Evolutionary conservation across 305 asterid species (phyloP), one percentile per base, ranked within the genome.

Genomic region (Fraxinus albicans): DNA sequence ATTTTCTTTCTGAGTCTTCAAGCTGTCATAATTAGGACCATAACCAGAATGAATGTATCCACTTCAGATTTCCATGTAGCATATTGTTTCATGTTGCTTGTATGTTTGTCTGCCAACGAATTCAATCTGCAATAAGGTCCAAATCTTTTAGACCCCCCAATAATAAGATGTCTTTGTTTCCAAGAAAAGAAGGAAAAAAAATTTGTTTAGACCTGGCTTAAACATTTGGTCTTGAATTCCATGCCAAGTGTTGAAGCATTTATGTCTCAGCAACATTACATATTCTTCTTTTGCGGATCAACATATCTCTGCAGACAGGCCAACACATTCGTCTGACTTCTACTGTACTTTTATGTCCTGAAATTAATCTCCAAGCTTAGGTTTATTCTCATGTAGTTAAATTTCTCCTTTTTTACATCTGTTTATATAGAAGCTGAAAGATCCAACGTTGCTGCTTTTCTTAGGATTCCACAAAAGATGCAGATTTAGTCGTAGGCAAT

Each of bases 391-490:
- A 27, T 55, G 60, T 19, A 7, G 34, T 76, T 34, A n/a, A 35
- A 8, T 60, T 36, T 81, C 15, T 47, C 75, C 73, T 29, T 55
- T 73, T 4, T 55, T 82, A 69, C 75, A 15, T 74, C 76, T 63
- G 9, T 79, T 31, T 80, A 29, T 12, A 63, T 79, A 31, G 44
- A 77, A 36, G 65, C 8, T 84, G 81, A 82, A 80, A 36, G 53
- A 73, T 34, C 44, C 25, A 8, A 69, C 47, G 73, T 50, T 81
- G 76, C 63, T 58, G 25, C 70, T 69, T 58, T 78, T 79, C 70
- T 47, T 83, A 89, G 90, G 92, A 89, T 65, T 85, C 92, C 77
- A 80, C 86, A 79, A 77, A 80, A 55, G 25, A 77, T 84, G 91
- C 92, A 77, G 91, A 85, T 83, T 79, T 77, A 55, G 81, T 83